Percentiles rank a stretch among this genome's conserved stretches.
Conservation (phyloP, 768 basidiomycete species). For the Hirschioporus abietinus region DNA sequence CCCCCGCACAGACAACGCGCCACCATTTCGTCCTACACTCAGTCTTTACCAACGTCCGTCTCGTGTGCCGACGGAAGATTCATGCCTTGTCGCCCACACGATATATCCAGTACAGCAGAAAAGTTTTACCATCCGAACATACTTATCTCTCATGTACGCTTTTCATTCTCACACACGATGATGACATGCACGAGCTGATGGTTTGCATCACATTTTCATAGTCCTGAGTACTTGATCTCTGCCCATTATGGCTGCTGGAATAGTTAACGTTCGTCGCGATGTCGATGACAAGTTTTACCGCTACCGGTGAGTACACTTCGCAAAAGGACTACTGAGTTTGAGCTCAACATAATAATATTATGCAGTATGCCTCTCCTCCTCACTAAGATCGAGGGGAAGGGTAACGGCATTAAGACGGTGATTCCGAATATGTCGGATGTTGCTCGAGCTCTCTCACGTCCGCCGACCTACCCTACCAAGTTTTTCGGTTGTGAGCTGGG, state of each 20-base stretch:
- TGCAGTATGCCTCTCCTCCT: constrained; percentile 88
- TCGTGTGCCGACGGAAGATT: constrained; percentile 78
- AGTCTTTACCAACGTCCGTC: constrained; percentile 36
- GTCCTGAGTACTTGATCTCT: constrained; percentile 47
- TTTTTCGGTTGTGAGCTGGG: constrained; percentile 99
- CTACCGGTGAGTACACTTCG: constrained; percentile 57
- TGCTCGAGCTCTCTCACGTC: constrained; percentile 89
- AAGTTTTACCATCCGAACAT: constrained; percentile 39
- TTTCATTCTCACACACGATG: not conserved
- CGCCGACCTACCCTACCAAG: constrained; percentile 95
- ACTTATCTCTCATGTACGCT: constrained; percentile 45
- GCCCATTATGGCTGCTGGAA: constrained; percentile 81
- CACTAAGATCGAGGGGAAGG: constrained; percentile 98
- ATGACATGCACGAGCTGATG: not conserved
- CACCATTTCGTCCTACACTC: constrained; percentile 62
- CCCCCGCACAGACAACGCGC: constrained; percentile 12
- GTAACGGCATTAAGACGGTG: constrained; percentile 99
- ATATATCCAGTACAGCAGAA: constrained; percentile 54
- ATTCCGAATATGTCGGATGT: constrained; percentile 98
- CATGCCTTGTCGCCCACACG: constrained; percentile 90
- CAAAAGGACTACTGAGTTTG: not conserved
- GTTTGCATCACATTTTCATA: constrained; percentile 21
- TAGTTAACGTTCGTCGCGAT: constrained; percentile 92
- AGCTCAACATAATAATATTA: constrained; percentile 10
- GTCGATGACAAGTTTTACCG: constrained; percentile 97